Base-by-base conservation (phyloP, 192 early-diverging fungal genomes). In the Backusella tuberculispora region DNA sequence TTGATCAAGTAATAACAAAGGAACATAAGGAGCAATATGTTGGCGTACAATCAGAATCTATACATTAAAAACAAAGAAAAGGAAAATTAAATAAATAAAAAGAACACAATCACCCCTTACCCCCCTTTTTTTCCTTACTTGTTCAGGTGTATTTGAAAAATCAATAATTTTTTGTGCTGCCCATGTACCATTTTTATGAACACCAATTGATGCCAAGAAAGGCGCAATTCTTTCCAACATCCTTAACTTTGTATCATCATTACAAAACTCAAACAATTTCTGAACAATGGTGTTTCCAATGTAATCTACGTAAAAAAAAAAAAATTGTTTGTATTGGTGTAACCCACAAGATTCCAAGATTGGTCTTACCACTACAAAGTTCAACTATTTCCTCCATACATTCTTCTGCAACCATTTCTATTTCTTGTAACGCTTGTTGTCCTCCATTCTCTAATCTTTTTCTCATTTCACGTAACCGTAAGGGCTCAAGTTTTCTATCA, bases 131-230 rank as follows among this genome's bases (percentile, higher is more conserved):
- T 50, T 50, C 15, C 80, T 77, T 82, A 83, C 81, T 70, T 95
- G 94, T 17, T 83, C 80, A 19, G 89, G 76, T 19, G 92, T 91
- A 43, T 90, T 88, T 2, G 96, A 94, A 37, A 86, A 89, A 76
- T 99, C 97, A 74, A 99, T 98, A 53, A 98, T 93, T 83, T 98
- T 98, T 81, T 99, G 98, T 56, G 96, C 93, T 0, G 95, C 97
- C 98, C 98, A 99, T 3, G 98, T 99, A 24, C 98, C 98, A 83
- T 99, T 98, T 85, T 99, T 99, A 87, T 99, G 98, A 73, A 97
- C 90, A 71, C 96, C 96, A 42, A 99, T 94, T 1, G 94, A 86
- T 5, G 97, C 94, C 76, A 98, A 86, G 74, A 96, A 89, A 29
- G 95, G 94, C 0, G 92, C 90, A 66, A 99, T 89, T 67, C 86